phyloP scores from a whole-genome alignment of 805 yeast species.

The Metschnikowia hibisci region DNA sequence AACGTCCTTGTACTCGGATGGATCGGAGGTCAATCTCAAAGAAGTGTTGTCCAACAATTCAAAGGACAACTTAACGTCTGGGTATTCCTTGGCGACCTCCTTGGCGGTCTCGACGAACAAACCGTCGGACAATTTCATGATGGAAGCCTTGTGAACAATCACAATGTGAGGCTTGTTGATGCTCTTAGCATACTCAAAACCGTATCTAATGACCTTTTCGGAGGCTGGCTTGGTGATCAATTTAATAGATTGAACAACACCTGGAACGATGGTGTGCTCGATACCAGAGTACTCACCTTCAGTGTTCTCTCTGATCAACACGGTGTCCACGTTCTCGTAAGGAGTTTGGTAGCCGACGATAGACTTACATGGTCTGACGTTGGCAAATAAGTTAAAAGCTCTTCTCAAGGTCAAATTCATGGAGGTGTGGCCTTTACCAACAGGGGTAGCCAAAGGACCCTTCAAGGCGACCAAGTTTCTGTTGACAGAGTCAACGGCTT shows the following conservation, averaged over 20 bases:
- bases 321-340: constrained; percentile 85
- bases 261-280: constrained; percentile 96
- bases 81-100: constrained; percentile 87
- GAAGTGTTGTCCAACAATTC: constrained; percentile 97
- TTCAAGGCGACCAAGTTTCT: constrained; percentile 91
- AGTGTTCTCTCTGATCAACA: constrained; percentile 96
- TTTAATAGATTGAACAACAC: constrained; percentile 97
- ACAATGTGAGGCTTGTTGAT: constrained; percentile 83
- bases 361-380: constrained; percentile 94
- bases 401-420: constrained; percentile 96
- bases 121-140: constrained; percentile 98
- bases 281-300: constrained; percentile 99
- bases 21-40: constrained; percentile 84
- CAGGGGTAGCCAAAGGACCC: constrained; percentile 98
- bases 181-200: constrained; percentile 91
- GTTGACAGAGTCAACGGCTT: constrained; percentile 89
- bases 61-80: constrained; percentile 75
- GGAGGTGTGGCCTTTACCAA: constrained; percentile 97
- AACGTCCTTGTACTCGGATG: constrained; percentile 76
- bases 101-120: constrained; percentile 88
- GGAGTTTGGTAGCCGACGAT: constrained; percentile 92
- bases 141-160: constrained; percentile 97
- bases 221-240: constrained; percentile 95
- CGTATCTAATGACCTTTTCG: constrained; percentile 94
- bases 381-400: constrained; percentile 93